A percentile compares a stretch with the other conserved stretches of the same genome.
Conservation (phyloP, 495 filamentous ascomycete genomes). For the Cudoniella acicularis region DNA sequence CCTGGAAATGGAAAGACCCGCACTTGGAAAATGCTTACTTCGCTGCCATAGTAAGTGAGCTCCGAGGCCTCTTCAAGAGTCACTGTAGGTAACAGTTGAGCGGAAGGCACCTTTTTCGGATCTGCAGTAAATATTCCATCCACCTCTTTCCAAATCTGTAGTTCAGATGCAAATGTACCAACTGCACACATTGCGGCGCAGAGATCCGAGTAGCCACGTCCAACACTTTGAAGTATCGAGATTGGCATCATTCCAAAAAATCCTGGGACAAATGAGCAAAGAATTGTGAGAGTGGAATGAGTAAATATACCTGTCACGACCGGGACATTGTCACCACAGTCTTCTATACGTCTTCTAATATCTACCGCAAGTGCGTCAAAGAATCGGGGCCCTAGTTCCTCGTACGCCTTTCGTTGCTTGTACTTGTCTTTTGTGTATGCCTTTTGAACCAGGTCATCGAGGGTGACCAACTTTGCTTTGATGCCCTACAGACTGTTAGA, state of each 20-base stretch:
- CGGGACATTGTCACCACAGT: slow-evolving; percentile 27
- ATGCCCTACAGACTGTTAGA: slow-evolving; percentile 25
- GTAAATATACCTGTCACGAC: slow-evolving; percentile 28
- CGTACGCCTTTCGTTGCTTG: slow-evolving; percentile 25
- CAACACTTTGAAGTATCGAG: neutral
- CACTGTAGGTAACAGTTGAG: slow-evolving; percentile 43
- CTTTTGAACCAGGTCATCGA: slow-evolving; percentile 34
- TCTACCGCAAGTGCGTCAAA: slow-evolving; percentile 31
- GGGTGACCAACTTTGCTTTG: slow-evolving; percentile 28
- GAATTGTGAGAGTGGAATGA: neutral
- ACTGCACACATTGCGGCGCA: slow-evolving; percentile 48
- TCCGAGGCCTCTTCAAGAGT: slow-evolving; percentile 51
- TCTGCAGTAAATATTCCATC: slow-evolving; percentile 57
- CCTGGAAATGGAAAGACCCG: no score
- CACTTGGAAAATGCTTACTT: slow-evolving; percentile 28
- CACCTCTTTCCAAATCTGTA: slow-evolving; percentile 56
- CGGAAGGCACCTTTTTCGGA: slow-evolving; percentile 49
- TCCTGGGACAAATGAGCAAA: neutral
- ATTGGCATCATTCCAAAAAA: slow-evolving; percentile 4
- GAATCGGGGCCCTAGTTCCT: slow-evolving; percentile 30
- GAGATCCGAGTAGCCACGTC: slow-evolving; percentile 44
- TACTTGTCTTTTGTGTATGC: slow-evolving; percentile 30
- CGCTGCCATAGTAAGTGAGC: slow-evolving; percentile 51
- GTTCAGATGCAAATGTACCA: slow-evolving; percentile 42
- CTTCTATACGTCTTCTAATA: slow-evolving; percentile 26